Evolutionary conservation across 2,329 filamentous ascomycete species (phyloP).

Genomic region (Shiraia bambusicola): DNA sequence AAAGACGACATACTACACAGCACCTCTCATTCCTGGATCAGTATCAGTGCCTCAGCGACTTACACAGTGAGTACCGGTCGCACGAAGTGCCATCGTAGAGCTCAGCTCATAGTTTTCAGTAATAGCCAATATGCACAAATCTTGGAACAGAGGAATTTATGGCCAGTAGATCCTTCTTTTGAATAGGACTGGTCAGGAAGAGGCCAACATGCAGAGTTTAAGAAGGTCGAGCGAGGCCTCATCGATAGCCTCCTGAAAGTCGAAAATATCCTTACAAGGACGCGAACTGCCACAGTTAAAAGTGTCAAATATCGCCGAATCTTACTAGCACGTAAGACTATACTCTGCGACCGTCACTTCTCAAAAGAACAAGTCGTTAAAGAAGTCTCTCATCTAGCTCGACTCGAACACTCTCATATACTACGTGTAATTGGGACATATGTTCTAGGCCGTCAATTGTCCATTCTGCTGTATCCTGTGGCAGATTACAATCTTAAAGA

Average conservation of each 20-base stretch:
- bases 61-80: too few species aligned
- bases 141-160: conserved; percentile 4
- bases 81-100: too few species aligned
- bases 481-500: conserved; percentile 13
- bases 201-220: conserved; percentile 17
- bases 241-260: neutral
- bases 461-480: conserved; percentile 21
- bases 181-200: conserved; percentile 22
- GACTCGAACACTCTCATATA: conserved; percentile 16
- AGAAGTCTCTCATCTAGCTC: conserved; percentile 17
- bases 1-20: too few species aligned
- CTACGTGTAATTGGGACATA: conserved; percentile 22
- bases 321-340: conserved; percentile 18
- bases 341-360: conserved; percentile 3
- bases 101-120: too few species aligned
- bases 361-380: conserved; percentile 12
- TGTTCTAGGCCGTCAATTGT: conserved; percentile 8
- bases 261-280: neutral
- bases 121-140: conserved; percentile 2
- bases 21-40: too few species aligned
- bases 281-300: conserved; percentile 9
- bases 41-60: too few species aligned
- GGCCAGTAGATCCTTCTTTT: conserved; percentile 2
- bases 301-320: conserved; percentile 19
- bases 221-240: neutral